Base-by-base conservation (phyloP, 768 basidiomycete genomes). In the Mycena belliarum region DNA sequence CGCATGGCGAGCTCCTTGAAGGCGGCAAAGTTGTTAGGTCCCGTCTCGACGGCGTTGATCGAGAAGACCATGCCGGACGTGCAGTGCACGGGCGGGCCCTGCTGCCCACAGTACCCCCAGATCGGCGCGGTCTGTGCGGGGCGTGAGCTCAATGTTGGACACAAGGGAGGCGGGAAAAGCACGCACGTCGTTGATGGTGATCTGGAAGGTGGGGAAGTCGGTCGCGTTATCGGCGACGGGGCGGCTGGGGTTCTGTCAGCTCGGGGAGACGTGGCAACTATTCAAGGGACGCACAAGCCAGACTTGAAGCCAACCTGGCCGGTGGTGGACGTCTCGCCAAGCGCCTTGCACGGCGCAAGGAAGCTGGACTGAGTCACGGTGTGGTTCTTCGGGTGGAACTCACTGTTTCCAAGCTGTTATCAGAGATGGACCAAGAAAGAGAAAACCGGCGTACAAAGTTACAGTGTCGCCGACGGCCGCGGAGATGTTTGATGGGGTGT, bases 31-130 rank as follows among this genome's bases (percentile, higher is more conserved):
- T 44, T 44, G 43, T 44, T 44, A 12, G 43, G 43, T 2, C 43
- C 43, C 6, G 6, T 9, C 24, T 44, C 43, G 43, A 44, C 43
- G 25, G 43, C 43, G 43, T 44, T 44, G 25, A 44, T 44, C 15
- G 24, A 25, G 43, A 44, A 44, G 43, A 82, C 80, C 81, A 82
- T 82, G 50, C 80, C 80, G 32, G 66, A 53, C 1, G 70, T 70
- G 66, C 81, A 81, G 68, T 82, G 61, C 10, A 44, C 47, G 24
- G 55, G 50, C 4, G 54, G 81, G 49, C 65, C 69, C 10, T 55
- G 29, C 57, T 79, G 78, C 12, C 66, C 68, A 61, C 80, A 80
- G 69, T 73, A 79, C 6, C 71, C 75, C 80, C 76, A 80, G 63
- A 81, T 65, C 7, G 63, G 63, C 21, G 60, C 57, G 8, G 63